These are phyloP conservation scores for Begonia fuchsioides DNA, from an alignment of 306 rosid genomes.

Conservation along the genomic window DNA sequence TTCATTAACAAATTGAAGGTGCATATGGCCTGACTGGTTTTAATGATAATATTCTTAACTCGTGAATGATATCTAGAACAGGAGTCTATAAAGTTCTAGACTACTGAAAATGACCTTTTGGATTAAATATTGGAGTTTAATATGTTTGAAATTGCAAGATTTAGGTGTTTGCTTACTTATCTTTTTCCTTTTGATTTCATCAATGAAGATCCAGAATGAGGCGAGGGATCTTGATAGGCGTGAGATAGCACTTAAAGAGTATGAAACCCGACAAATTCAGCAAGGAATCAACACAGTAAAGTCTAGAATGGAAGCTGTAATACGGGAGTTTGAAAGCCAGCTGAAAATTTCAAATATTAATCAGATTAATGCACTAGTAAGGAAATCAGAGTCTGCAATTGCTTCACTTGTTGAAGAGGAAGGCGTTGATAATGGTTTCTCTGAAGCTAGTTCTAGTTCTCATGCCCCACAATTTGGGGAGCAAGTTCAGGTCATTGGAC, in stretches of 20 bases:
- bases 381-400: slow-evolving; percentile 55
- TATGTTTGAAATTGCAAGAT: neutral
- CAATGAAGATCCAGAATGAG: slow-evolving; percentile 60
- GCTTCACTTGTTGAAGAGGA: slow-evolving; percentile 56
- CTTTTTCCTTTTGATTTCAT: slow-evolving; percentile 5
- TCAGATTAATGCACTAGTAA: slow-evolving; percentile 46
- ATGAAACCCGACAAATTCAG: slow-evolving; percentile 44
- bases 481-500: slow-evolving; percentile 49
- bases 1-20: no score
- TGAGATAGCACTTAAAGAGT: slow-evolving; percentile 45
- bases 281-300: slow-evolving; percentile 42
- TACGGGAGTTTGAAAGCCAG: slow-evolving; percentile 50
- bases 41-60: no score
- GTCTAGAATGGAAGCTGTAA: slow-evolving; percentile 46
- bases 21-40: no score
- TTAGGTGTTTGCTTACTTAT: slow-evolving; percentile 9
- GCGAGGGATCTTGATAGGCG: slow-evolving; percentile 72
- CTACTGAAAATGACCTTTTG: no score
- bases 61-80: no score
- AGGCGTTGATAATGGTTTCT: slow-evolving; percentile 19
- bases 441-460: slow-evolving; percentile 20
- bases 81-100: no score
- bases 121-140: neutral
- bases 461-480: slow-evolving; percentile 64
- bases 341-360: slow-evolving; percentile 31